Base-by-base conservation (phyloP, 2,329 filamentous ascomycete genomes). In the Talaromyces sp. region DNA sequence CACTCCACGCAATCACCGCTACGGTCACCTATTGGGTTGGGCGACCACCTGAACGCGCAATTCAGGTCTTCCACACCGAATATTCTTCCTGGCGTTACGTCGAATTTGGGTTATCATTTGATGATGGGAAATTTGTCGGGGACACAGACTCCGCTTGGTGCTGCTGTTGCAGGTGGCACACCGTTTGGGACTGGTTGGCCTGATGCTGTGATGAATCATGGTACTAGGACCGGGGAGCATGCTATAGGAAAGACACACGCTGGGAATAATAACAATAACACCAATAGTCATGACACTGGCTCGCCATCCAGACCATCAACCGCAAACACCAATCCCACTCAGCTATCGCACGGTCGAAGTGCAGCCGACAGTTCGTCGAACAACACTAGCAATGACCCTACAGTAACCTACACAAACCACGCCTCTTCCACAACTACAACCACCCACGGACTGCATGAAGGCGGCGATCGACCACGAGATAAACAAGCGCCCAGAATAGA, bases 51-150 rank as follows among this genome's bases (percentile, higher is more conserved):
- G 40, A 76, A 71, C 40, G 69, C 69, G 4, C 71, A 73, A 54
- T 75, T 77, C 55, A 73, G 77, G 56, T 70, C 77, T 33, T 72
- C 73, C 50, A 78, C 77, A 2, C 77, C 77, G 2, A 77, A 75
- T 11, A 78, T 79, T 21, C 46, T 59, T 10, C 77, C 76, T 5
- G 77, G 76, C 36, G 77, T 77, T 5, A 80, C 77, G 3, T 79
- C 78, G n/a, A 79, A 77, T 54, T 63, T 78, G 25, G 74, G 73
- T 40, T 80, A 80, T 63, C 73, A 79, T 60, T 75, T 78, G 62
- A 76, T 75, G 6, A 66, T 78, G 6, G 73, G 75, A n/a, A 78
- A 76, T 15, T 66, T 80, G 8, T 79, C 78, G 0, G 78, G 78
- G 11, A 71, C 77, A 13, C 75, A 79, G 53, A 80, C 78, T 3